These are phyloP conservation scores for Cucumis melo DNA, from an alignment of 306 rosid species.

Conservation along the genomic window DNA sequence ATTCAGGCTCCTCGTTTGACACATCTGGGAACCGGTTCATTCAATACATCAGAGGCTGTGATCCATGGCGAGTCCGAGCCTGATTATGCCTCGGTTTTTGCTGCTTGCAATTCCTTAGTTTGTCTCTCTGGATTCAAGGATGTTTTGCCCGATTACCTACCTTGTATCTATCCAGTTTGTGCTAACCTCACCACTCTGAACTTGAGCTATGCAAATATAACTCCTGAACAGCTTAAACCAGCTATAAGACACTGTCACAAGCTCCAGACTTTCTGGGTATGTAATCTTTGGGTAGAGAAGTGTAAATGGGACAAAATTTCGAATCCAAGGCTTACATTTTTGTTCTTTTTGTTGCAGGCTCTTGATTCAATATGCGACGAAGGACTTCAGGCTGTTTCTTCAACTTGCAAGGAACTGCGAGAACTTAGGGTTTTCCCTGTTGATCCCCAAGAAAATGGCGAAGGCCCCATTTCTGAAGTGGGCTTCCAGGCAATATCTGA, in stretches of 20 bases:
- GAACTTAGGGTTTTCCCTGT: constrained; percentile 77
- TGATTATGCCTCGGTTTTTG: constrained; percentile 53
- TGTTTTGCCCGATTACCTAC: constrained; percentile 37
- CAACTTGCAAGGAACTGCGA: constrained; percentile 57
- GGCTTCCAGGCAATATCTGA: constrained; percentile 74
- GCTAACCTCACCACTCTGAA: constrained; percentile 58
- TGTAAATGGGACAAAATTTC: neutral
- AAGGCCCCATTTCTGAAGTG: constrained; percentile 74
- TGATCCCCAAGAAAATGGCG: constrained; percentile 33
- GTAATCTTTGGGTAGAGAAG: constrained; percentile 4
- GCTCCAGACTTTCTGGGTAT: constrained; percentile 64
- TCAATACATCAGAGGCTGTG: constrained; percentile 24
- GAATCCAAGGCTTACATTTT: constrained; percentile 8
- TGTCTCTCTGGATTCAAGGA: constrained; percentile 85
- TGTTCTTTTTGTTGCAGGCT: constrained; percentile 28
- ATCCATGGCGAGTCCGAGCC: constrained; percentile 37
- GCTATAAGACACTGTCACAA: constrained; percentile 54
- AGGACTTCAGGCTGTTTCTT: constrained; percentile 79
- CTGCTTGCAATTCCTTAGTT: constrained; percentile 61
- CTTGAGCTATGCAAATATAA: constrained; percentile 60
- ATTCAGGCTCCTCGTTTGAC: constrained; percentile 60
- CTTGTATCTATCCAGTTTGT: constrained; percentile 52
- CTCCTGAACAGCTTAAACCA: constrained; percentile 44
- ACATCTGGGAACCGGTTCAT: constrained; percentile 64
- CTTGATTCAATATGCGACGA: constrained; percentile 72